phyloP scores from a whole-genome alignment of 495 filamentous ascomycete genomes.

The Aspergillus heteromorphus region DNA sequence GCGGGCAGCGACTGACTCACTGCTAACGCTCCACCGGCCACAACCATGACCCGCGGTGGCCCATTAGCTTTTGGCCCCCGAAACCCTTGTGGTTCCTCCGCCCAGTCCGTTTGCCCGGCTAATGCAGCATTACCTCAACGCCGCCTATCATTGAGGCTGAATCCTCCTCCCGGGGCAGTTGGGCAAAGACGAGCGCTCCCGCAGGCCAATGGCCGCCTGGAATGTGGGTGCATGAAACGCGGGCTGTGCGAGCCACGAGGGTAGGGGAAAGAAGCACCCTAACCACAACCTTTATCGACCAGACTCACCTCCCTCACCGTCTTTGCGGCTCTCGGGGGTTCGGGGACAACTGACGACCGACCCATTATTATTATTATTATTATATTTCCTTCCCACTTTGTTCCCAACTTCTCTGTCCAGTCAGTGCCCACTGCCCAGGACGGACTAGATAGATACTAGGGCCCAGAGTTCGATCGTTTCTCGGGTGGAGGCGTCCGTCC shows the following conservation, averaged over 20 bases:
- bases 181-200: neutral
- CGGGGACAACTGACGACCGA: neutral
- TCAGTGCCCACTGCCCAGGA: neutral
- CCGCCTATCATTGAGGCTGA: constrained; percentile 9
- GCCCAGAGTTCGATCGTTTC: neutral
- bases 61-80: neutral
- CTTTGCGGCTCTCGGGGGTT: neutral
- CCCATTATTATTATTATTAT: too few relatives aligned
- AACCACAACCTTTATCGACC: too few relatives aligned
- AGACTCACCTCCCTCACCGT: neutral
- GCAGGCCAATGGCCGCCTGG: neutral
- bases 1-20: neutral
- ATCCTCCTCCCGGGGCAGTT: neutral
- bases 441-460: too few relatives aligned
- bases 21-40: neutral
- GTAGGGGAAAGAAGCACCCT: neutral
- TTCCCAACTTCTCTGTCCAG: too few relatives aligned
- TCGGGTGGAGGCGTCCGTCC: neutral
- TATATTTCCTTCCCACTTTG: too few relatives aligned
- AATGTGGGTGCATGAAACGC: neutral
- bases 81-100: neutral
- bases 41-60: neutral
- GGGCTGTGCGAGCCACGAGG: constrained; percentile 2
- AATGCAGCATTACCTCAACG: constrained; percentile 2
- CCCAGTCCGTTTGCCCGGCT: neutral